A percentile compares a stretch with the other conserved stretches of the same genome.
Evolutionary conservation across 495 filamentous ascomycete species (phyloP).

Genomic region (Tuber umbilicatum): DNA sequence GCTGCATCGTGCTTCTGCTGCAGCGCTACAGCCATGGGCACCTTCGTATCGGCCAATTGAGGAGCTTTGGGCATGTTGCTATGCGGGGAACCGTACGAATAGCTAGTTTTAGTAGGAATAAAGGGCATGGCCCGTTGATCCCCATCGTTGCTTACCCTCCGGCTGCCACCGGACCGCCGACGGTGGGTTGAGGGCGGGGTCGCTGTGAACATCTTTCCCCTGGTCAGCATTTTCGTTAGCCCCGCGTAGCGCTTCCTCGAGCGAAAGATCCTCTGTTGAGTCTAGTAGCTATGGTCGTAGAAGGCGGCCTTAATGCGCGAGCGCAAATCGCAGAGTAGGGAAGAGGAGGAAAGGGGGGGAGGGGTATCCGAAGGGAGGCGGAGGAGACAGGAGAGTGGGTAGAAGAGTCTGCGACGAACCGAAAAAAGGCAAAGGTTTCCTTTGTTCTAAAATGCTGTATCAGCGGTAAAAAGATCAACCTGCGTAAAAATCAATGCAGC

Average conservation of each 20-base stretch:
- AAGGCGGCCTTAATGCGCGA: neutral
- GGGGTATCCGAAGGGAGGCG: neutral
- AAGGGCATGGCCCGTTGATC: slow-evolving; percentile 28
- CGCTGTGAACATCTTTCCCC: slow-evolving; percentile 35
- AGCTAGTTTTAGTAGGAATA: slow-evolving; percentile 35
- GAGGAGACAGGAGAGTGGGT: neutral
- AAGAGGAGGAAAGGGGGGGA: slow-evolving; percentile 11
- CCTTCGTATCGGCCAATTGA: slow-evolving; percentile 38
- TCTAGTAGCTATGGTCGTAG: neutral
- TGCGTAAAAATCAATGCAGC: slow-evolving; percentile 7
- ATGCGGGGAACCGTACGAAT: slow-evolving; percentile 48
- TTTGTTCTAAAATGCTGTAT: neutral
- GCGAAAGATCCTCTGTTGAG: neutral
- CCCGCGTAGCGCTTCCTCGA: neutral
- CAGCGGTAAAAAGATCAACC: slow-evolving; percentile 6
- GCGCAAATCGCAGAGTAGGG: slow-evolving; percentile 13
- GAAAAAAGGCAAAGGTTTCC: neutral
- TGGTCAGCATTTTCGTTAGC: neutral
- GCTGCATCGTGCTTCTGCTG: slow-evolving; percentile 36
- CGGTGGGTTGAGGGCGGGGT: slow-evolving; percentile 35
- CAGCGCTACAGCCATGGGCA: slow-evolving; percentile 33
- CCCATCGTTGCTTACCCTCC: slow-evolving; percentile 15
- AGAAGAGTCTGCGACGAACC: slow-evolving; percentile 24
- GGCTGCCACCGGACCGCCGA: slow-evolving; percentile 22
- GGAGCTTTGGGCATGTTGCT: slow-evolving; percentile 43